Percentiles rank a stretch among this genome's conserved stretches.
Conservation (phyloP, 495 filamentous ascomycete species). For the Talaromyces ruber region DNA sequence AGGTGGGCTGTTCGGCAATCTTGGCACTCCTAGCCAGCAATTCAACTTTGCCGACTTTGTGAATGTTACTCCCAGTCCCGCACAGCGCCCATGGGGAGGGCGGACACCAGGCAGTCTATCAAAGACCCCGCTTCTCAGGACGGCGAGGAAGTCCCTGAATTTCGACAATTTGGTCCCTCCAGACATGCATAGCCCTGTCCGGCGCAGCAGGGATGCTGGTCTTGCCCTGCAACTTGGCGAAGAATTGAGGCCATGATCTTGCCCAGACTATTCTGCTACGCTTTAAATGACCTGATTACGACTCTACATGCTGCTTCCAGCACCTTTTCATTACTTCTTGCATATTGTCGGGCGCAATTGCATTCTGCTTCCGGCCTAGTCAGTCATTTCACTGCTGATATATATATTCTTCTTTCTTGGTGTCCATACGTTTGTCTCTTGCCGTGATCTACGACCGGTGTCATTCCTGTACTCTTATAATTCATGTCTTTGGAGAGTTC, state of each 20-base stretch:
- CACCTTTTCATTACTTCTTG: neutral
- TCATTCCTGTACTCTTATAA: neutral
- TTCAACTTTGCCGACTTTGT: slow-evolving; percentile 98
- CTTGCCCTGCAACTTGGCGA: slow-evolving; percentile 35
- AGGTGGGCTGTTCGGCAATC: slow-evolving; percentile 45
- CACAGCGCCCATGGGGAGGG: slow-evolving; percentile 69
- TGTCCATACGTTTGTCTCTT: neutral
- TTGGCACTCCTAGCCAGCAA: slow-evolving; percentile 52
- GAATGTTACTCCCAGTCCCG: slow-evolving; percentile 92
- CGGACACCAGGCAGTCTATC: slow-evolving; percentile 44
- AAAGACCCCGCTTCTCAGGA: slow-evolving; percentile 54
- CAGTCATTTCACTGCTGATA: neutral
- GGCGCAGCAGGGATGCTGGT: slow-evolving; percentile 21
- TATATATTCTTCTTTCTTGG: neutral
- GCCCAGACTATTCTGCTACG: neutral
- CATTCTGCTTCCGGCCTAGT: neutral
- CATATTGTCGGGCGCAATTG: neutral
- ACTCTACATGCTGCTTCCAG: neutral
- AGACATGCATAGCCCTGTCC: slow-evolving; percentile 24
- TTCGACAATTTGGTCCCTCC: slow-evolving; percentile 59
- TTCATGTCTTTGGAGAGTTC: neutral
- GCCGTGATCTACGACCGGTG: neutral
- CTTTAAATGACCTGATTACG: neutral
- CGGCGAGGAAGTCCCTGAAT: slow-evolving; percentile 53
- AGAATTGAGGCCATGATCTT: slow-evolving; percentile 27